Conservation (phyloP, 1,284 basidiomycete species). For the Vanrija sp. region DNA sequence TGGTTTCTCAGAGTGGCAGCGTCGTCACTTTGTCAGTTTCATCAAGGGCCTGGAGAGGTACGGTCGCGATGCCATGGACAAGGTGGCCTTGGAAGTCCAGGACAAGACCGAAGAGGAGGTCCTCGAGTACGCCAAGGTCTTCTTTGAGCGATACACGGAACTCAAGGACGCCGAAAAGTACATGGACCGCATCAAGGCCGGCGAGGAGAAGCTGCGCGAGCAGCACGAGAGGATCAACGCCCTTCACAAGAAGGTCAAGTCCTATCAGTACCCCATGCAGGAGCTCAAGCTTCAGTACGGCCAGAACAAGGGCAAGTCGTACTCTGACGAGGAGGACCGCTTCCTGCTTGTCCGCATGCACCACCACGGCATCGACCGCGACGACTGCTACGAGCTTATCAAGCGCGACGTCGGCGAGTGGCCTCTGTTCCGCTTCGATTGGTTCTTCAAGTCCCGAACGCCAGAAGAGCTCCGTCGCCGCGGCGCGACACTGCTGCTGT, state of each 20-base stretch:
- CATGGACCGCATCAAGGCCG: slow-evolving; percentile 72
- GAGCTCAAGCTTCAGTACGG: slow-evolving; percentile 91
- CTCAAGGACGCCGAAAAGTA: slow-evolving; percentile 80
- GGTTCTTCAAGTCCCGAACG: slow-evolving; percentile 96
- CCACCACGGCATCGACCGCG: slow-evolving; percentile 85
- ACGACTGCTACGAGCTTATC: slow-evolving; percentile 92
- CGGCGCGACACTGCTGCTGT: slow-evolving; percentile 80
- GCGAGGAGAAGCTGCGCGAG: slow-evolving; percentile 70
- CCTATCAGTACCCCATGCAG: slow-evolving; percentile 84
- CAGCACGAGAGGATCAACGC: slow-evolving; percentile 68
- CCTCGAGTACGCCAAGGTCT: slow-evolving; percentile 74
- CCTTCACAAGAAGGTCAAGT: slow-evolving; percentile 78
- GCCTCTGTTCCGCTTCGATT: slow-evolving; percentile 95
- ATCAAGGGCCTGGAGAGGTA: slow-evolving; percentile 78
- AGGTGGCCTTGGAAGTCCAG: slow-evolving; percentile 71
- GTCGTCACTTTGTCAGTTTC: slow-evolving; percentile 90
- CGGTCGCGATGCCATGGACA: slow-evolving; percentile 73
- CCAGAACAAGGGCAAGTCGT: slow-evolving; percentile 92
- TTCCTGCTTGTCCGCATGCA: slow-evolving; percentile 88
- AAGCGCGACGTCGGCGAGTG: slow-evolving; percentile 95
- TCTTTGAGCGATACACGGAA: slow-evolving; percentile 85
- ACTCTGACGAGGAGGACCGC: slow-evolving; percentile 93
- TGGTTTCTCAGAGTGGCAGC: slow-evolving; percentile 86
- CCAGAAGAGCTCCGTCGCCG: slow-evolving; percentile 85
- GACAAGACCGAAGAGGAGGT: slow-evolving; percentile 82